Conservation (phyloP, 768 basidiomycete species). For the Macrolepiota dolichaula region DNA sequence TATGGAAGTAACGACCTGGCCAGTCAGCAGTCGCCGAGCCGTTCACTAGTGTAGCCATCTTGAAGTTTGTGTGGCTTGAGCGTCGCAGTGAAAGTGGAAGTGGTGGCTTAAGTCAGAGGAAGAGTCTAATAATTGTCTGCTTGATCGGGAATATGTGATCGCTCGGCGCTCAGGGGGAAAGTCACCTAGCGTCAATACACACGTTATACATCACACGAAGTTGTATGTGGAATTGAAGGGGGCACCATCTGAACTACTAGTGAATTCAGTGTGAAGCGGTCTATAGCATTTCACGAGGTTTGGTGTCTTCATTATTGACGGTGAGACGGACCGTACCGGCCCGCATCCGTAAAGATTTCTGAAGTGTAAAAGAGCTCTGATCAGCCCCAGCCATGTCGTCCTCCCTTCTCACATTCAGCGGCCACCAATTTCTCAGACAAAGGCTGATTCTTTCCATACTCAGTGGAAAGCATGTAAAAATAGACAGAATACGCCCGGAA, state of each 20-base stretch:
- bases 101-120: conserved; percentile 13
- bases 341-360: not conserved
- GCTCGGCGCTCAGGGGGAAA: no score
- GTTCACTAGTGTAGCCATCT: conserved; percentile 20
- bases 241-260: no score
- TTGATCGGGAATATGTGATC: conserved; percentile 1
- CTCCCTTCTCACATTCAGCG: conserved; percentile 59
- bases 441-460: conserved; percentile 88
- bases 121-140: not conserved
- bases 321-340: not conserved
- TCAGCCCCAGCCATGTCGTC: conserved; percentile 34
- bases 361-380: not conserved
- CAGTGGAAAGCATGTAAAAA: conserved; percentile 79
- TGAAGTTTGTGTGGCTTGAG: not conserved
- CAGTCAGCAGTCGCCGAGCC: conserved; percentile 32
- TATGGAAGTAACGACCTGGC: conserved; percentile 68
- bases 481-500: conserved; percentile 84
- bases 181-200: not conserved
- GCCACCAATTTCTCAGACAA: conserved; percentile 80
- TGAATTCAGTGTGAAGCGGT: no score
- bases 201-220: no score
- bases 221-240: no score
- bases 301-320: not conserved
- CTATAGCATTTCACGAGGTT: no score
- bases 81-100: not conserved